Evolutionary conservation across 192 early-diverging fungal species (phyloP).

Genomic region (Spizellomyces punctatus): DNA sequence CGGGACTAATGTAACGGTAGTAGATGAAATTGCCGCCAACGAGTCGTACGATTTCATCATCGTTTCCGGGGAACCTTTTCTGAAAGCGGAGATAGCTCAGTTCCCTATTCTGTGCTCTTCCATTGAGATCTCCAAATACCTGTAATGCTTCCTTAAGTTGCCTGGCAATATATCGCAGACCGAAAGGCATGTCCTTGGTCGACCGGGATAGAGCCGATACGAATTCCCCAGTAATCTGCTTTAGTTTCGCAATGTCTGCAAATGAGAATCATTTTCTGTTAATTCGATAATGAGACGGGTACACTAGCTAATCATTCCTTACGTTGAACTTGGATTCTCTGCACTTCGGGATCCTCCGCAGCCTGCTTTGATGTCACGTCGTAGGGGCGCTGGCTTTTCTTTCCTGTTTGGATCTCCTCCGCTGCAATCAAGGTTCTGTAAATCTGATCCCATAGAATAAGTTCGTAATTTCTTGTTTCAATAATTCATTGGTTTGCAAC

Average conservation of each 20-base stretch:
- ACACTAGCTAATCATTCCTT: not conserved
- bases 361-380: slow-evolving; percentile 83
- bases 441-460: slow-evolving; percentile 60
- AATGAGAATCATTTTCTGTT: slow-evolving; percentile 46
- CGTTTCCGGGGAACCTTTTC: slow-evolving; percentile 81
- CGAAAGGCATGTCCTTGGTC: slow-evolving; percentile 88
- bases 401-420: slow-evolving; percentile 88
- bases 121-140: not conserved
- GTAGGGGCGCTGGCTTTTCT: slow-evolving; percentile 71
- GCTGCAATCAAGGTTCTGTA: slow-evolving; percentile 85
- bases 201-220: slow-evolving; percentile 79
- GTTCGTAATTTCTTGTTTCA: slow-evolving; percentile 2
- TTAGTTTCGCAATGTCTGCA: slow-evolving; percentile 62
- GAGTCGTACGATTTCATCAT: slow-evolving; percentile 80
- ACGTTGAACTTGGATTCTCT: slow-evolving; percentile 44
- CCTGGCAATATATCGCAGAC: slow-evolving; percentile 94
- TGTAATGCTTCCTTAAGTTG: slow-evolving; percentile 79
- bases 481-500: not conserved
- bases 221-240: slow-evolving; percentile 81
- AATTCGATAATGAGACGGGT: slow-evolving; percentile 43
- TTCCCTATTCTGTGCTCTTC: not conserved
- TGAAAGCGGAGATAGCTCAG: slow-evolving; percentile 10
- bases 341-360: slow-evolving; percentile 74
- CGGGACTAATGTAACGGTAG: slow-evolving; percentile 98
- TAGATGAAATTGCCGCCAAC: slow-evolving; percentile 92